Percentiles rank a stretch among this genome's conserved stretches.
Evolutionary conservation across 306 rosid species (phyloP).

Genomic region (Cucurbita maxima): DNA sequence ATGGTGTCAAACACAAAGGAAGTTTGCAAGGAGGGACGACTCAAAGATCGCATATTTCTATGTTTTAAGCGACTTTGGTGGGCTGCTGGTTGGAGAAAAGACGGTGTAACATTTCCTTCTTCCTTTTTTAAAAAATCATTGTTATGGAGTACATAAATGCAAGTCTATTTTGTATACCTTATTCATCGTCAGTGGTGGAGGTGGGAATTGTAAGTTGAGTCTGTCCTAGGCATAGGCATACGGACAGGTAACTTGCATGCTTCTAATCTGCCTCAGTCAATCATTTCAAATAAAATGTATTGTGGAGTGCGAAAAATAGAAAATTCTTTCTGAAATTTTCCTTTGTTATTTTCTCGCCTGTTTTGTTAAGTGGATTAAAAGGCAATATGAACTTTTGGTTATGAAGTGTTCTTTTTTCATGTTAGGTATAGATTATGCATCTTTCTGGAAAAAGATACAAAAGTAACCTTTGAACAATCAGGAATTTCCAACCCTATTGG

Average conservation of each 20-base stretch:
- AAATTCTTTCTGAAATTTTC: background rate
- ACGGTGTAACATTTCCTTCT: background rate
- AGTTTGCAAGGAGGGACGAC: background rate
- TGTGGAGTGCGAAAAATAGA: background rate
- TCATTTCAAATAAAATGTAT: background rate
- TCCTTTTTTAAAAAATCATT: background rate
- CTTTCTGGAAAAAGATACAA: background rate
- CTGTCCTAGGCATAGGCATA: background rate
- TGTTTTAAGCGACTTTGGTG: background rate
- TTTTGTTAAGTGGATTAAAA: background rate
- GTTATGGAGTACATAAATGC: background rate
- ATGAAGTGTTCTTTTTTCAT: background rate
- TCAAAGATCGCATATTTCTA: background rate
- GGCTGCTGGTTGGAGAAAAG: background rate
- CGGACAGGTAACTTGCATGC: background rate
- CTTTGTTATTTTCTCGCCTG: background rate
- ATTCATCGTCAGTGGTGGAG: conserved; percentile 6
- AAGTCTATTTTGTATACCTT: conserved; percentile 5
- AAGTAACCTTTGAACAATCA: background rate
- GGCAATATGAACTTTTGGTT: background rate
- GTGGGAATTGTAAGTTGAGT: background rate
- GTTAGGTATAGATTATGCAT: background rate
- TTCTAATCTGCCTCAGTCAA: background rate
- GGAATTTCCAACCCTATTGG: background rate
- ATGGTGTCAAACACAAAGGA: background rate